Base-by-base conservation (phyloP, 2,329 filamentous ascomycete species). In the Alternaria triticina region DNA sequence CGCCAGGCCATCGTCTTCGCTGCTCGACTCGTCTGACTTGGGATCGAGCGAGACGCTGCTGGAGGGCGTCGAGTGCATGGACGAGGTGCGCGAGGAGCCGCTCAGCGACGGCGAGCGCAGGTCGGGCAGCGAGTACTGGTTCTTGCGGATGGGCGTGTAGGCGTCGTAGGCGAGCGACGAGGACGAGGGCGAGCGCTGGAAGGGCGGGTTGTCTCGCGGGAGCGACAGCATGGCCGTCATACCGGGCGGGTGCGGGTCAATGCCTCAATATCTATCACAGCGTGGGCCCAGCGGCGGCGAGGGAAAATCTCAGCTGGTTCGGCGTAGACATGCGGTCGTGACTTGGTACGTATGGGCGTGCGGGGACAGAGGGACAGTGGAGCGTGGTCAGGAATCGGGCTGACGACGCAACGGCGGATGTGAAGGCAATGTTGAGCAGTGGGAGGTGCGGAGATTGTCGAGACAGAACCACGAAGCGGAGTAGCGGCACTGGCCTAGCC, bases 31-130 rank as follows among this genome's bases (percentile, higher is more conserved):
- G 62, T 88, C 86, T 71, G 83, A 86, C 62, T 87, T 86, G 50
- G 85, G 87, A 58, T 87, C 85, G 58, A 91, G 80, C 12, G 89
- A 91, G 58, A 90, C 79, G 69, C 86, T 90, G 70, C 88, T 89
- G 17, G 86, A 85, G 5, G 89, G 86, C 4, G 89, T 91, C 3
- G 89, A 90, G 23, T 84, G 83, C 74, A 85, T 87, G 2, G 89
- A 90, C 5, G 85, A 84, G 59, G 74, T 85, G 54, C 75, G 74
- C 27, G 79, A 80, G 49, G 80, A 77, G 55, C 49, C 22, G 49
- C 74, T 70, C 56, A 77, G 66, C 25, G 79, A 77, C 60, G 70
- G 71, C 27, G 77, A 69, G 67, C 69, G 77, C 68, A 81, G 74
- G 66, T 82, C 79, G 61, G 76, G 71, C 50, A 74, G 73, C 54